Conservation (phyloP, 2,329 filamentous ascomycete species). For the Colletotrichum sp. region DNA sequence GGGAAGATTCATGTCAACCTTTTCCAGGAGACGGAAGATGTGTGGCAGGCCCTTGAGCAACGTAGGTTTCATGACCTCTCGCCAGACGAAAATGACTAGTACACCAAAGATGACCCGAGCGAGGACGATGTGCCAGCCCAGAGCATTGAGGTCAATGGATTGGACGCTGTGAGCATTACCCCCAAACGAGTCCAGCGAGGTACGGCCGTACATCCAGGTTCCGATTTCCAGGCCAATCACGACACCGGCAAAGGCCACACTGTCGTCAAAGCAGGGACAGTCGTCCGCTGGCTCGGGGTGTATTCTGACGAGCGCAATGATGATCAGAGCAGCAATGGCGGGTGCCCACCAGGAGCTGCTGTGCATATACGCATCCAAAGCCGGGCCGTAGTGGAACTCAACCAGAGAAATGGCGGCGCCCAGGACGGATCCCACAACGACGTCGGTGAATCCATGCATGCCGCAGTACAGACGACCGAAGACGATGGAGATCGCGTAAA, state of each 20-base stretch:
- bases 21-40: conserved; percentile 85
- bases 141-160: conserved; percentile 67
- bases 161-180: conserved; percentile 51
- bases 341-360: conserved; percentile 69
- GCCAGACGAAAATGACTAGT: conserved; percentile 85
- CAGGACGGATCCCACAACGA: conserved; percentile 78
- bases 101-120: conserved; percentile 81
- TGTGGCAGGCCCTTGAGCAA: conserved; percentile 82
- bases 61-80: conserved; percentile 85
- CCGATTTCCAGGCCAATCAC: conserved; percentile 84
- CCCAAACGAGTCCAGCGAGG: conserved; percentile 49
- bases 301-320: conserved; percentile 81
- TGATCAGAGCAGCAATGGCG: conserved; percentile 65
- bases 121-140: conserved; percentile 70
- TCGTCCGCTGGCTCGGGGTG: conserved; percentile 97
- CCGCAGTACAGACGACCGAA: conserved; percentile 94
- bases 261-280: conserved; percentile 97
- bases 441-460: conserved; percentile 97
- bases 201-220: conserved; percentile 79
- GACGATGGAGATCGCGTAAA: conserved; percentile 89
- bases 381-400: conserved; percentile 65
- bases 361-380: conserved; percentile 75
- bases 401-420: conserved; percentile 69
- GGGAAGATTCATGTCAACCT: conserved; percentile 78
- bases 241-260: conserved; percentile 89